Conservation (phyloP, 2,329 filamentous ascomycete species). For the Pestalotiopsis fici region DNA sequence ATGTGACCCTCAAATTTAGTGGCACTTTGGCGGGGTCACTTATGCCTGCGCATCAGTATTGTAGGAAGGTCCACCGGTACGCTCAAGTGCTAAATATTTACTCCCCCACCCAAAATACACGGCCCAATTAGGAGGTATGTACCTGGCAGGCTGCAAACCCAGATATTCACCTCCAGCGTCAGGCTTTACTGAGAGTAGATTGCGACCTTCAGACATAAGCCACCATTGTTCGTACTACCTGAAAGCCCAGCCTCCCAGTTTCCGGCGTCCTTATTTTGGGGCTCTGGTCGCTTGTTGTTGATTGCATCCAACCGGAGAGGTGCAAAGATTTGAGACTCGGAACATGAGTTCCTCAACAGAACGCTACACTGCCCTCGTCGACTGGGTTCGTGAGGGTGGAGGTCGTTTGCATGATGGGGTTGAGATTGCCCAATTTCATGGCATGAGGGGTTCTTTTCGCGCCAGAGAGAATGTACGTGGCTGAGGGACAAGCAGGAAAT, state of each 20-base stretch:
- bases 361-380: slow-evolving; percentile 38
- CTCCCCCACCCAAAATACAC: neutral
- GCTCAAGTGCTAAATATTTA: neutral
- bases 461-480: slow-evolving; percentile 33
- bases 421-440: slow-evolving; percentile 51
- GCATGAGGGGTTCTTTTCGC: slow-evolving; percentile 56
- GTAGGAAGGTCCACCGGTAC: no score
- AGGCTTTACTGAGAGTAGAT: neutral
- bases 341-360: slow-evolving; percentile 20
- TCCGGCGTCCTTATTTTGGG: neutral
- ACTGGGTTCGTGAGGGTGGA: slow-evolving; percentile 49
- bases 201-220: neutral
- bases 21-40: neutral
- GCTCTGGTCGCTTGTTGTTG: neutral
- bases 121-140: neutral
- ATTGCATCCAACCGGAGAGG: neutral
- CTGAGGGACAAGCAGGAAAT: neutral
- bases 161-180: neutral
- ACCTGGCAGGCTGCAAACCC: neutral
- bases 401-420: slow-evolving; percentile 51
- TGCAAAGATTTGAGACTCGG: neutral
- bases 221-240: neutral
- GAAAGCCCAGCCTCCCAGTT: neutral
- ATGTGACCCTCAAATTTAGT: neutral
- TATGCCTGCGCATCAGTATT: neutral